Evolutionary conservation across 345 rosid genomes (phyloP), one percentile per base, ranked within the genome.

Genomic region (Gossypium anomalum): DNA sequence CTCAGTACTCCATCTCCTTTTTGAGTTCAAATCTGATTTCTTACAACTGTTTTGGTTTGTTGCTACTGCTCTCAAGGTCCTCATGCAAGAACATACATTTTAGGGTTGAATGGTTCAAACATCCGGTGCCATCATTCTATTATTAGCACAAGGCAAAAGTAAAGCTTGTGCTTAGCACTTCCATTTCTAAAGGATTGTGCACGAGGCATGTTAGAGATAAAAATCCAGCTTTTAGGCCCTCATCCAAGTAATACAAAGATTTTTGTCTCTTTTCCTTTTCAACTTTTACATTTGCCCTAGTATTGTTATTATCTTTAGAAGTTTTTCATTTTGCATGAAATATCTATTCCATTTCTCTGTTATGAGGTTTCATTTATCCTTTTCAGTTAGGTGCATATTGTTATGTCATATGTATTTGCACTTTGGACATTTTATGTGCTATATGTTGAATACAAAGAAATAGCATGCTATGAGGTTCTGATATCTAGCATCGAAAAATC

Each of bases 311-410:
- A 29, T n/a, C n/a, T n/a, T n/a, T n/a, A n/a, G n/a, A 69, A 51
- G 2, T n/a, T 1, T 17, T 69, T 51, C 63, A 56, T n/a, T 44
- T 58, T 44, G 67, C 55, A 22, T 44, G 22, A 43, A 51, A 16
- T 59, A 58, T 45, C 22, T 44, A 53, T 43, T 71, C 45, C 44
- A 41, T 62, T 62, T 73, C 44, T 48, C 12, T 45, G 25, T 23
- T 57, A 51, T 22, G 66, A 38, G 51, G 22, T 52, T 61, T 47
- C 64, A 75, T 47, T 70, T 47, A 29, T 61, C 56, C 78, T 71
- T 88, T 84, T 58, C 83, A 90, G 99, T 73, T 91, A 88, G 89
- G 98, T 89, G 11, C 98, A 95, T 81, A 75, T 88, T 53, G 71
- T 63, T 19, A 89, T 95, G 97, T 84, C 93, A 55, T 93, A 93